Conservation (phyloP, 306 rosid genomes). For the Carpinus viminea region DNA sequence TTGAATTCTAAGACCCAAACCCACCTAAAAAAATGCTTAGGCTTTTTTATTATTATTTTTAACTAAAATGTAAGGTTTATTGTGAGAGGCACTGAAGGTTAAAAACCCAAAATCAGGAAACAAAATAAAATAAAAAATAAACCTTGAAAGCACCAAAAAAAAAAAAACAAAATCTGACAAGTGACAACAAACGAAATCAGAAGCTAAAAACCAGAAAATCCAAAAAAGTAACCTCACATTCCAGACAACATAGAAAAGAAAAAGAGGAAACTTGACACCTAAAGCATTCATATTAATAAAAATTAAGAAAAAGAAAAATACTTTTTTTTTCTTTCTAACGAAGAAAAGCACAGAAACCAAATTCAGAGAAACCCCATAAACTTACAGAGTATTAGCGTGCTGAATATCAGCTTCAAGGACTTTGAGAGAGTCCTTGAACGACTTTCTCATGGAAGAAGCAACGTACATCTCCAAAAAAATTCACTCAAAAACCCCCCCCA, state of each 20-base stretch:
- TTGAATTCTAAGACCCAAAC: background rate
- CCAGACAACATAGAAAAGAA: background rate
- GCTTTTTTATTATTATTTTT: background rate
- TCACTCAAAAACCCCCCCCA: too few species aligned
- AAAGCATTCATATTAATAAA: background rate
- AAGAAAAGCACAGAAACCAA: constrained; percentile 9
- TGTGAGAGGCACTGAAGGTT: background rate
- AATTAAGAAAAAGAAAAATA: background rate
- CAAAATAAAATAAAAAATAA: background rate
- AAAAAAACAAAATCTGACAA: constrained; percentile 2
- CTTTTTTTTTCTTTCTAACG: background rate
- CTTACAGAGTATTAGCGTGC: constrained; percentile 93
- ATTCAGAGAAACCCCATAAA: constrained; percentile 10
- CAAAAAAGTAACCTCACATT: constrained; percentile 3
- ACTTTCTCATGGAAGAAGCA: constrained; percentile 90
- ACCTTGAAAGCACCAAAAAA: constrained; percentile 1
- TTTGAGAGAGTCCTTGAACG: constrained; percentile 95
- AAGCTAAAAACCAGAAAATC: constrained; percentile 29
- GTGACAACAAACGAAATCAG: background rate
- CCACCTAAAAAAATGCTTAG: background rate
- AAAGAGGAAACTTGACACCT: background rate
- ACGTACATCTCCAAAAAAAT: constrained; percentile 55
- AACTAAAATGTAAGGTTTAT: background rate
- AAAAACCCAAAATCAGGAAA: background rate
- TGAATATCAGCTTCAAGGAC: constrained; percentile 98